Evolutionary conservation across 2,329 filamentous ascomycete species (phyloP), one percentile per base, ranked within the genome.

Genomic region (Scorias spongiosa): DNA sequence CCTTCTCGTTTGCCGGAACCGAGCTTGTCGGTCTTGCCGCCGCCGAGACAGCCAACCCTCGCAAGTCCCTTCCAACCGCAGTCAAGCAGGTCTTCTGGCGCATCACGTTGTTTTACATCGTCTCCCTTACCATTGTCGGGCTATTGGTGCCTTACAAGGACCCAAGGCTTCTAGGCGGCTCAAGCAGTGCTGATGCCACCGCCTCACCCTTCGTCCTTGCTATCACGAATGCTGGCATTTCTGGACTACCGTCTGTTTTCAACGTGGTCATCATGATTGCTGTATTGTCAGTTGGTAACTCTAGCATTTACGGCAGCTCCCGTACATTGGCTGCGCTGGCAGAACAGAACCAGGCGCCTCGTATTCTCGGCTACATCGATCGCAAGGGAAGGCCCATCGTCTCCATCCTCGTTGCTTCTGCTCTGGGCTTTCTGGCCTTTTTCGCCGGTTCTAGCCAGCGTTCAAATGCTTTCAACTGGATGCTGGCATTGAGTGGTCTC

Each of bases 301-400:
- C 73, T 1, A 68, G 68, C 50, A 70, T 56, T 41, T 60, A 58
- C 43, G 58, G 57, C 41, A 89, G 84, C 18, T 93, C 85, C 2
- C 80, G 89, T 52, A 95, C 88, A 1, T 76, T 96, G 9, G 86
- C 87, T 17, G 87, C 88, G 2, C 75, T 96, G 2, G 87, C 88
- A 40, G 87, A 57, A 34, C 84, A 93, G 61, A 57, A 63, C 39
- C 67, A 70, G 53, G 76, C 71, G 0, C 77, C 76, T 10, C 67
- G 62, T 48, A 65, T 76, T 49, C 64, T 81, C n/a, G 66, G 70
- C 28, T 77, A 79, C 54, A 72, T 81, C 49, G 78, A 81, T 57
- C 71, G 77, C 76, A 46, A 94, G 89, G 64, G 80, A 91, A 54
- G 88, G 89, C 66, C 88, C 82, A 9, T 71, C 93, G 72, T 80